Percentiles rank a stretch among this genome's conserved stretches.
Evolutionary conservation across 805 yeast species (phyloP).

Genomic region (Candida tammaniensis): DNA sequence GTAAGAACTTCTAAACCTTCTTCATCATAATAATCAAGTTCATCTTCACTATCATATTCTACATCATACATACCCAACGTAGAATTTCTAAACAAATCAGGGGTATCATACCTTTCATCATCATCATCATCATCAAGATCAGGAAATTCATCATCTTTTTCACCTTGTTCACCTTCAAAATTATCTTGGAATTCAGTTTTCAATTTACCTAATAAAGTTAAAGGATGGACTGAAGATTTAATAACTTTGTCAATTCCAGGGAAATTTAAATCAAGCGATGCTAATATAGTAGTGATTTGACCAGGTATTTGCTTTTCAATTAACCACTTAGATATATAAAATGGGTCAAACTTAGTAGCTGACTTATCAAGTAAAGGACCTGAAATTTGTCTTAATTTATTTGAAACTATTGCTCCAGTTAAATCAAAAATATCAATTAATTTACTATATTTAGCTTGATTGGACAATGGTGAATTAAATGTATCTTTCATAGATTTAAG

Average conservation of each 20-base stretch:
- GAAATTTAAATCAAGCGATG: conserved; percentile 69
- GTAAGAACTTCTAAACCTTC: conserved; percentile 39
- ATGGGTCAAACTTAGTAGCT: conserved; percentile 58
- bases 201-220: conserved; percentile 54
- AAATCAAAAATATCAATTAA: conserved; percentile 53
- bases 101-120: conserved; percentile 65
- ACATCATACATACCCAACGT: conserved; percentile 94
- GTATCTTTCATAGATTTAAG: conserved; percentile 60
- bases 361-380: conserved; percentile 46
- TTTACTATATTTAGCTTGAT: conserved; percentile 40
- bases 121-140: conserved; percentile 58
- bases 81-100: conserved; percentile 82
- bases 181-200: conserved; percentile 55
- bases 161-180: conserved; percentile 56
- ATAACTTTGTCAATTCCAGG: conserved; percentile 62
- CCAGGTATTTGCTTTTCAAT: conserved; percentile 64
- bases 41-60: conserved; percentile 57
- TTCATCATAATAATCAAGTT: conserved; percentile 44
- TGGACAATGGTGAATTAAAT: conserved; percentile 12
- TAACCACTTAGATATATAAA: conserved; percentile 60
- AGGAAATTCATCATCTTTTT: conserved; percentile 40
- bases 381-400: conserved; percentile 37
- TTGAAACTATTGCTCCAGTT: conserved; percentile 41
- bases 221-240: conserved; percentile 56
- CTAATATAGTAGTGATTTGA: conserved; percentile 56